Evolutionary conservation across 2,329 filamentous ascomycete species (phyloP).

Genomic region (Pochonia chlamydosporia): DNA sequence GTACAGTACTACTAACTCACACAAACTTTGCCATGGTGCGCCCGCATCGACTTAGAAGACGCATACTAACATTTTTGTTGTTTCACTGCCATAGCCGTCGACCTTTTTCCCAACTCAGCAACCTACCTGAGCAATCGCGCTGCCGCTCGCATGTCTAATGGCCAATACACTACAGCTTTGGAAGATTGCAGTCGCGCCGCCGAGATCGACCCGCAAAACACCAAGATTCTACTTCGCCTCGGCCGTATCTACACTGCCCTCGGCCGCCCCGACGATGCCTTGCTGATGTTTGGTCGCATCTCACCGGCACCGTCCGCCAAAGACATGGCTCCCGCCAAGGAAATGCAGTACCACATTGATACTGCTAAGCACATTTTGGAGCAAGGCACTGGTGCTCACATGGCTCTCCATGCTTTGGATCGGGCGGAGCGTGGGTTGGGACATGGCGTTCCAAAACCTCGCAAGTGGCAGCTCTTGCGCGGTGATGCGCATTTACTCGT

Average conservation of each 20-base stretch:
- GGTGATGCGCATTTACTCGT: conserved; percentile 91
- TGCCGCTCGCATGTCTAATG: conserved; percentile 86
- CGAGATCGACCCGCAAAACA: conserved; percentile 76
- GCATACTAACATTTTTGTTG: conserved; percentile 3
- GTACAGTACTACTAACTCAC: conserved; percentile 39
- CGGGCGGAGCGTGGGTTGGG: conserved; percentile 81
- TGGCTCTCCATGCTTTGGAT: conserved; percentile 88
- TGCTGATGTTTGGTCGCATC: conserved; percentile 76
- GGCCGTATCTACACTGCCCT: conserved; percentile 86
- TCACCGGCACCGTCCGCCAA: conserved; percentile 75
- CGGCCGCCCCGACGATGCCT: conserved; percentile 79
- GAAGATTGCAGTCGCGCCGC: conserved; percentile 81
- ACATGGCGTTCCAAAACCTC: conserved; percentile 67
- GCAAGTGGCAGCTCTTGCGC: conserved; percentile 90
- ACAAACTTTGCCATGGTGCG: background rate
- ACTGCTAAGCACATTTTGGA: conserved; percentile 74
- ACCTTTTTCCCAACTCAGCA: conserved; percentile 75
- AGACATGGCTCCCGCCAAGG: conserved; percentile 75
- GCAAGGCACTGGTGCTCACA: conserved; percentile 74
- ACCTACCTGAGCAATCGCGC: conserved; percentile 94
- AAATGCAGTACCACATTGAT: conserved; percentile 76
- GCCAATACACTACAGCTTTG: conserved; percentile 71
- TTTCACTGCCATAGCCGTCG: conserved; percentile 59
- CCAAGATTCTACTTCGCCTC: conserved; percentile 82
- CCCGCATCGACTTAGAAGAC: background rate